phyloP scores from a whole-genome alignment of 805 yeast species.

The Starmera quercuum region DNA sequence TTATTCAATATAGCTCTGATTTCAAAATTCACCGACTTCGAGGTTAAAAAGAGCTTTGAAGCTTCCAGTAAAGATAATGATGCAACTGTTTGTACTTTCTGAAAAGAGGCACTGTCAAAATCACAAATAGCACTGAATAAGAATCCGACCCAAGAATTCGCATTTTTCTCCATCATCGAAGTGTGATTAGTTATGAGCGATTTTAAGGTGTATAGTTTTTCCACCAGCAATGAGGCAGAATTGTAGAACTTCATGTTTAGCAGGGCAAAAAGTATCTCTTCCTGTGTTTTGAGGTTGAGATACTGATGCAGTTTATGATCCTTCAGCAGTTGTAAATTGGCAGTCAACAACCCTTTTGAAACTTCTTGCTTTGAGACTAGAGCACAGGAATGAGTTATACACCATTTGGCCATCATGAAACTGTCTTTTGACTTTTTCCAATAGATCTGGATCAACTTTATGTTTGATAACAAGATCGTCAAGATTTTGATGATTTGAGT shows the following conservation, averaged over 20 bases:
- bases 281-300: slow-evolving; percentile 8
- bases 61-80: slow-evolving; percentile 8
- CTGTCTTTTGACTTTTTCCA: slow-evolving; percentile 5
- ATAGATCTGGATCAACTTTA: slow-evolving; percentile 2
- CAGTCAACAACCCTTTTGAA: slow-evolving; percentile 16
- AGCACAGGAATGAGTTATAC: slow-evolving; percentile 7
- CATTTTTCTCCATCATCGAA: slow-evolving; percentile 20
- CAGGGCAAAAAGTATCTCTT: slow-evolving; percentile 11
- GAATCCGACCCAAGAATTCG: slow-evolving; percentile 15
- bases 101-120: slow-evolving; percentile 3
- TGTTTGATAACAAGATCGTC: slow-evolving; percentile 9
- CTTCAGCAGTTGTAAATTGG: slow-evolving; percentile 17
- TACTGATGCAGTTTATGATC: slow-evolving; percentile 11
- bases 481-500: slow-evolving; percentile 17
- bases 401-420: slow-evolving; percentile 9
- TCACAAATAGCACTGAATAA: slow-evolving; percentile 15
- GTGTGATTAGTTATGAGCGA: slow-evolving; percentile 10
- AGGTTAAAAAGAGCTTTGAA: slow-evolving; percentile 11
- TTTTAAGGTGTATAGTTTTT: slow-evolving; percentile 15
- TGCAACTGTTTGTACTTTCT: slow-evolving; percentile 7
- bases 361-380: slow-evolving; percentile 7
- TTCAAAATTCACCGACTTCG: slow-evolving; percentile 14
- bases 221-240: slow-evolving; percentile 14
- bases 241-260: slow-evolving; percentile 15
- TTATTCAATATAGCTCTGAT: slow-evolving; percentile 2